phyloP scores from a whole-genome alignment of 208 protist genomes.

The Crithidia fasciculata region DNA sequence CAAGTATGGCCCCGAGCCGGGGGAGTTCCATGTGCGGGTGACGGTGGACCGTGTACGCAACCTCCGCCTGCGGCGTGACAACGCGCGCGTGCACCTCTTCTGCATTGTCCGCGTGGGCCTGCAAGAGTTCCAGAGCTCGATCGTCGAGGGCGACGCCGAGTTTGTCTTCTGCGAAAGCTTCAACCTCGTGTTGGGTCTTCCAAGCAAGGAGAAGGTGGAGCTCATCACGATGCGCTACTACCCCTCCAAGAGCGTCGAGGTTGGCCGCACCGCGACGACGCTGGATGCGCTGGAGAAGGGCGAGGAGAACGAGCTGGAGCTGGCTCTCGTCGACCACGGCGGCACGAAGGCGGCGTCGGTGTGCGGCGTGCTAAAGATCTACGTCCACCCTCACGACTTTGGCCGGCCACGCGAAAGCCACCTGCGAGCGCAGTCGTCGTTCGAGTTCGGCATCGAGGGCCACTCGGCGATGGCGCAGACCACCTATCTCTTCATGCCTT shows the following conservation, averaged over 20 bases:
- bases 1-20: slow-evolving; percentile 81
- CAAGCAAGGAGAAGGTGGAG: slow-evolving; percentile 67
- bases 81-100: slow-evolving; percentile 29
- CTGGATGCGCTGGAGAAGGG: slow-evolving; percentile 37
- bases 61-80: slow-evolving; percentile 18
- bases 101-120: slow-evolving; percentile 61
- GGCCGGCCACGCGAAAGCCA: slow-evolving; percentile 11
- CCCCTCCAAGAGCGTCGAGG: slow-evolving; percentile 35
- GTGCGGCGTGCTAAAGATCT: slow-evolving; percentile 54
- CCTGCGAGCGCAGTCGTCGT: slow-evolving; percentile 23
- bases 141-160: slow-evolving; percentile 48
- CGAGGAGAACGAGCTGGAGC: slow-evolving; percentile 39
- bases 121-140: slow-evolving; percentile 57
- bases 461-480: slow-evolving; percentile 18
- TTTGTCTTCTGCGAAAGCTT: slow-evolving; percentile 74
- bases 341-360: slow-evolving; percentile 48
- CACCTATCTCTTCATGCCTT: slow-evolving; percentile 8
- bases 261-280: slow-evolving; percentile 62
- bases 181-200: slow-evolving; percentile 65
- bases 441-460: slow-evolving; percentile 25
- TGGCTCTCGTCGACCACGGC: slow-evolving; percentile 57
- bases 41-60: slow-evolving; percentile 53
- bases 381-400: slow-evolving; percentile 50
- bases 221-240: slow-evolving; percentile 60
- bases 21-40: slow-evolving; percentile 53